phyloP scores from a whole-genome alignment of 225 moss, liverwort and hornwort genomes.

The Polytrichum formosum region DNA sequence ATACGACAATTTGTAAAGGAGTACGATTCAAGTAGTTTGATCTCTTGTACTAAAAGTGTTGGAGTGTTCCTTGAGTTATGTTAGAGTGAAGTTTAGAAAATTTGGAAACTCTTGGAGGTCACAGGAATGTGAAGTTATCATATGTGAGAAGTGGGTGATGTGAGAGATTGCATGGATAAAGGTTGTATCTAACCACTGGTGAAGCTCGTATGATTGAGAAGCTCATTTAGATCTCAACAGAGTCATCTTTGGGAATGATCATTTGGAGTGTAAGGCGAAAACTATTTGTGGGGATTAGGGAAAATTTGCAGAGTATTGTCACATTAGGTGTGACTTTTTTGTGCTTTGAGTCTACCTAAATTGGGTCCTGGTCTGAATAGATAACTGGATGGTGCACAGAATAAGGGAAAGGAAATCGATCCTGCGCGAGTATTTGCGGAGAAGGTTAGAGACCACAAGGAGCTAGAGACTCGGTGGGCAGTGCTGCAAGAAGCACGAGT shows the following conservation, averaged over 20 bases:
- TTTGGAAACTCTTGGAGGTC: too few relatives aligned
- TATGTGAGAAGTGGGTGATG: too few relatives aligned
- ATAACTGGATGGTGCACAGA: slow-evolving; percentile 32
- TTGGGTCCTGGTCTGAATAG: not conserved
- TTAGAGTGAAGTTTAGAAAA: too few relatives aligned
- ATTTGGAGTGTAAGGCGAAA: not conserved
- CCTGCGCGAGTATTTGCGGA: slow-evolving; percentile 71
- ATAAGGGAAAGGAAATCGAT: slow-evolving; percentile 58
- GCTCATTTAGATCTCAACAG: not conserved
- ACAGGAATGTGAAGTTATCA: too few relatives aligned
- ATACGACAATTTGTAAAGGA: too few relatives aligned
- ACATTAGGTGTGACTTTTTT: not conserved
- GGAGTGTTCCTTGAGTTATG: too few relatives aligned
- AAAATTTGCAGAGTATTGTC: not conserved
- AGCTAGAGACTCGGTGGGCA: slow-evolving; percentile 95
- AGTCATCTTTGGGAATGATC: not conserved
- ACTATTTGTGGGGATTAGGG: not conserved
- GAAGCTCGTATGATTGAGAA: not conserved
- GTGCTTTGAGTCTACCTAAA: not conserved
- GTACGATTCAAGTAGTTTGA: too few relatives aligned
- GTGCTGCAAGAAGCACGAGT: slow-evolving; percentile 90
- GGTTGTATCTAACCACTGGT: too few relatives aligned
- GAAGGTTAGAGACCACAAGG: slow-evolving; percentile 86
- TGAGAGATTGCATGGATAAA: too few relatives aligned
- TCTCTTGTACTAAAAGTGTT: too few relatives aligned